These are phyloP conservation scores for Podospora anserina DNA, from an alignment of 495 filamentous ascomycete genomes.

Conservation along the genomic window DNA sequence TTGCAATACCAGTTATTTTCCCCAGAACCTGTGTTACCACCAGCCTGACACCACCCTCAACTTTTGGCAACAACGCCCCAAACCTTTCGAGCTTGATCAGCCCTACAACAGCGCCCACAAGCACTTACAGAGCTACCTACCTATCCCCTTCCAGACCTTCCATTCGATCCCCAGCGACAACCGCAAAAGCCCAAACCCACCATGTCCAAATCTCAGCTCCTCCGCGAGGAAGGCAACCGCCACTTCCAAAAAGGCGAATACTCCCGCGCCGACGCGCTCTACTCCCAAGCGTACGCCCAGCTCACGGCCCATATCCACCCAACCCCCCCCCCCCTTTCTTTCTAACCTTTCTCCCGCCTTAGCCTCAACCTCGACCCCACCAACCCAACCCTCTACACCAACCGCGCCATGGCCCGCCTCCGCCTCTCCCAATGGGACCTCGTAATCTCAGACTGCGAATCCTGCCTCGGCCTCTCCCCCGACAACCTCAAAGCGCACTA, in stretches of 20 bases:
- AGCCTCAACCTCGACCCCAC: conserved; percentile 58
- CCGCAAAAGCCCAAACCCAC: not conserved
- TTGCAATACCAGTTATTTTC: too few relatives aligned
- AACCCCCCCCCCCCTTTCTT: too few relatives aligned
- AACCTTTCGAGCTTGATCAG: not conserved
- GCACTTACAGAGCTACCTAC: not conserved
- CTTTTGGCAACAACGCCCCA: not conserved
- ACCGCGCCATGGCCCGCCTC: conserved; percentile 82
- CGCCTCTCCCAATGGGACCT: conserved; percentile 66
- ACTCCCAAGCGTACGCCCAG: conserved; percentile 74
- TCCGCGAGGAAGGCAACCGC: conserved; percentile 61
- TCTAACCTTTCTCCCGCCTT: not conserved
- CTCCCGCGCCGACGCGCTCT: conserved; percentile 68
- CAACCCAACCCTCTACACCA: conserved; percentile 72
- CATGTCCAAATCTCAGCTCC: conserved; percentile 22
- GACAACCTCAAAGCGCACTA: conserved; percentile 78
- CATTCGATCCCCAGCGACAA: not conserved
- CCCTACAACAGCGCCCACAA: not conserved
- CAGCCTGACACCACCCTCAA: not conserved
- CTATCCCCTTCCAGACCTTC: not conserved
- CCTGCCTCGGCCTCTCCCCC: conserved; percentile 63
- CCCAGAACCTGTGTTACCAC: not conserved
- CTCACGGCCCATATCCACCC: too few relatives aligned
- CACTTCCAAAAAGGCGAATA: conserved; percentile 70
- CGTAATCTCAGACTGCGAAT: conserved; percentile 76